Evolutionary conservation across 1,284 basidiomycete genomes (phyloP).

Genomic region (Ustilago cynodontis): DNA sequence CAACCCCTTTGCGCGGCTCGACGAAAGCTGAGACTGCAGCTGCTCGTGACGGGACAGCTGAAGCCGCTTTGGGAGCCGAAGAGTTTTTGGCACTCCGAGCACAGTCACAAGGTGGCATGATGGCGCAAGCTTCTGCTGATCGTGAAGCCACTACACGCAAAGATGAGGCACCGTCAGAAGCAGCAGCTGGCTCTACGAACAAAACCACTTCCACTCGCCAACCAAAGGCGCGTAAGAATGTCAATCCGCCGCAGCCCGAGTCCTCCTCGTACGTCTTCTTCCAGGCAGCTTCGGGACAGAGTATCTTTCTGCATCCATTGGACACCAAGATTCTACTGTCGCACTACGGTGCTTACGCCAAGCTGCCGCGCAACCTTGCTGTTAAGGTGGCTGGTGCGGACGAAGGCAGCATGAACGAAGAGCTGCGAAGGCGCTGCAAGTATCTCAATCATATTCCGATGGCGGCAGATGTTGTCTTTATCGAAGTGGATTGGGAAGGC

Average conservation of each 20-base stretch:
- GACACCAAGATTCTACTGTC: constrained; percentile 93
- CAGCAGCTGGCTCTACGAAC: constrained; percentile 2
- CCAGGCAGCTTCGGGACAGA: constrained; percentile 90
- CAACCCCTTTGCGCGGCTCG: neutral
- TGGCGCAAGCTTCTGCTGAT: constrained; percentile 14
- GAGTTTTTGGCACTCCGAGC: constrained; percentile 43
- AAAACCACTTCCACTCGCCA: constrained; percentile 12
- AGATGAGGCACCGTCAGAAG: constrained; percentile 6
- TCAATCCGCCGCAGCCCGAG: constrained; percentile 65
- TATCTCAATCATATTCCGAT: constrained; percentile 93
- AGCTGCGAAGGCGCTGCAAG: constrained; percentile 91
- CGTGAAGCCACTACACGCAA: neutral
- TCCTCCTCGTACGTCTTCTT: constrained; percentile 84
- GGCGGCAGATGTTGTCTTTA: constrained; percentile 91
- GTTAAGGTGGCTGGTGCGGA: constrained; percentile 83
- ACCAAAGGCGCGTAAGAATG: constrained; percentile 44
- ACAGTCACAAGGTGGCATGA: constrained; percentile 35
- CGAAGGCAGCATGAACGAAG: constrained; percentile 82
- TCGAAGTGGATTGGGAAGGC: constrained; percentile 80
- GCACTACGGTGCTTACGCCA: constrained; percentile 83
- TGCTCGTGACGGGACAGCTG: constrained; percentile 30
- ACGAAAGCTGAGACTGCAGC: neutral
- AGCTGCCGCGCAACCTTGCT: constrained; percentile 85
- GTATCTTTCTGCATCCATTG: constrained; percentile 92
- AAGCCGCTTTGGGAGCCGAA: constrained; percentile 37